phyloP scores from a whole-genome alignment of 1,139 yeast genomes.

The Torulaspora globosa region DNA sequence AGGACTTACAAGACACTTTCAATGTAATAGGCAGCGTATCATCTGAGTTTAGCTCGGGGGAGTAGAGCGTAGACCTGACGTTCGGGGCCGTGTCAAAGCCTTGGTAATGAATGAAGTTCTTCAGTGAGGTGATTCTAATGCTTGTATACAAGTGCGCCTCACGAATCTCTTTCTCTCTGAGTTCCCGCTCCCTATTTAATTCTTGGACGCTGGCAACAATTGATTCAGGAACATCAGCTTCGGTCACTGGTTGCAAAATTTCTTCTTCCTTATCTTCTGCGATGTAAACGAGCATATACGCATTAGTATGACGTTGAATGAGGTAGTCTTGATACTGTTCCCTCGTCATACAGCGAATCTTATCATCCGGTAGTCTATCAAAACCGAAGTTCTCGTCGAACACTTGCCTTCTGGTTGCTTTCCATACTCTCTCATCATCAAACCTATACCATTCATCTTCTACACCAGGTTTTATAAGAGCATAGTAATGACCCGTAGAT shows the following conservation, averaged over 20 bases:
- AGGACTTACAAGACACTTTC: constrained; percentile 56
- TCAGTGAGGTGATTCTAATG: constrained; percentile 51
- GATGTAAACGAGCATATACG: constrained; percentile 93
- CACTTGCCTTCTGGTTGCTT: constrained; percentile 77
- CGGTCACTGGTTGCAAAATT: constrained; percentile 56
- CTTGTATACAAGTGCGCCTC: constrained; percentile 74
- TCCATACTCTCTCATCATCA: constrained; percentile 93
- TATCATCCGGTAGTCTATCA: constrained; percentile 49
- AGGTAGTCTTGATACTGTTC: constrained; percentile 60
- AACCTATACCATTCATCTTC: constrained; percentile 80
- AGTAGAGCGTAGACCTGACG: constrained; percentile 43
- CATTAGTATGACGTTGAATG: constrained; percentile 79
- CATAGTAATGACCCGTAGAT: constrained; percentile 93
- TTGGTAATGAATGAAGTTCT: constrained; percentile 53
- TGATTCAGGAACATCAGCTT: constrained; percentile 62
- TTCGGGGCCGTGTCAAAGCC: constrained; percentile 80
- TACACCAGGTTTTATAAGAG: constrained; percentile 78
- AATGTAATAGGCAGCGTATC: constrained; percentile 50
- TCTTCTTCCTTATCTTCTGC: constrained; percentile 57
- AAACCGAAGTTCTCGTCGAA: constrained; percentile 93
- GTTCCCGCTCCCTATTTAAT: constrained; percentile 55
- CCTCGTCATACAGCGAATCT: constrained; percentile 49
- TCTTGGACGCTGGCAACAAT: constrained; percentile 60
- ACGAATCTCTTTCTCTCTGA: constrained; percentile 60
- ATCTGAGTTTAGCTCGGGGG: constrained; percentile 46